Evolutionary conservation across 257 asterid genomes (phyloP), one percentile per base, ranked within the genome.

Genomic region (Primulina huaijiensis): DNA sequence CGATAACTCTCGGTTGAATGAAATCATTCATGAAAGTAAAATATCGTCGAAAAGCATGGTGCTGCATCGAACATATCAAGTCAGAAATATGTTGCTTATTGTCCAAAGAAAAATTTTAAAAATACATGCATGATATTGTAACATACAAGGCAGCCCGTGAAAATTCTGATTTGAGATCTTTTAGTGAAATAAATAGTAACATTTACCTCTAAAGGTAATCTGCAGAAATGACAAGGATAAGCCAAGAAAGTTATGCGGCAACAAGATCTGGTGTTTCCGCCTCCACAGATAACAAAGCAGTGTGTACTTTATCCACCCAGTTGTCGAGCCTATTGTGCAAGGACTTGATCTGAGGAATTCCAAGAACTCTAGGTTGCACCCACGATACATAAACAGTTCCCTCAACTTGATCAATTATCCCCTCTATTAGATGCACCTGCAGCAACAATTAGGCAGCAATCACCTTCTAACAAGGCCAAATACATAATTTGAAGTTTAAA

Each of bases 341-440:
- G 3, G 99, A 86, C 82, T 84, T 86, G 84, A 94, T 79, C 83
- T 91, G 99, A 61, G 90, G 76, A 69, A 89, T 84, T 10, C 97
- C 97, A 74, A 94, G 57, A 60, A 94, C 99, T 82, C 99, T 81
- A 25, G 99, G 99, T 77, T 94, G 97, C 74, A 91, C 97, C 97
- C 97, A 91, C 0, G 97, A 88, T 27, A 91, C 97, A 30, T 89
- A 87, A 52, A 90, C 92, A 0, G 96, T 87, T 74, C 96, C 96
- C 70, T 93, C 96, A 5, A 93, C 97, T 85, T 93, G 96, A 79
- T 89, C 95, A 17, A 93, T 89, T 61, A 93, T 88, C 68, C 99
- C 99, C 82, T 90, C 96, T 2, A 94, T 89, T 71, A 94, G 86
- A 83, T 86, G 99, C 62, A 88, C 97, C 98, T 93, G 79, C 77